These are phyloP conservation scores for Corymbia maculata DNA, from an alignment of 345 rosid genomes.

Conservation along the genomic window DNA sequence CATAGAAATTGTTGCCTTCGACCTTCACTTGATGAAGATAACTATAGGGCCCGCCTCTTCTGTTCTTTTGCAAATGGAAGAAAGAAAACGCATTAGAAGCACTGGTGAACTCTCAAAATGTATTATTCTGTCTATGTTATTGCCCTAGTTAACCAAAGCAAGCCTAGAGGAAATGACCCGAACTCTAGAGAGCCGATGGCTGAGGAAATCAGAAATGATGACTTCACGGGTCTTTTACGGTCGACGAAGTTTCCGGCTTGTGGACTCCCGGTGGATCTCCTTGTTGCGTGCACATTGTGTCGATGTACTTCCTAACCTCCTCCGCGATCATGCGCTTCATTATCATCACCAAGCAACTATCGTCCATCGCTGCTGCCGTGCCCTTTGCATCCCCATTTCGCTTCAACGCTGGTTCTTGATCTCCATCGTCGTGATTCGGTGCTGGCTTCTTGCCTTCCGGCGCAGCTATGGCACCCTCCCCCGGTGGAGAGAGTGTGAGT, in stretches of 20 bases:
- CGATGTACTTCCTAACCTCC: constrained; percentile 43
- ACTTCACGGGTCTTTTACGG: background rate
- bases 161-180: background rate
- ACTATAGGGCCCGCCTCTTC: background rate
- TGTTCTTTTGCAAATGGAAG: background rate
- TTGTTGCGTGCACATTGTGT: constrained; percentile 13
- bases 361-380: constrained; percentile 1
- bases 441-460: background rate
- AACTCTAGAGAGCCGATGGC: background rate
- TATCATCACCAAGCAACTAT: constrained; percentile 23
- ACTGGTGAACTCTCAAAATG: background rate
- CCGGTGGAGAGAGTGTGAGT: constrained; percentile 40
- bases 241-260: background rate
- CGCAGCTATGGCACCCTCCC: constrained; percentile 2
- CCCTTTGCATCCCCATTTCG: background rate
- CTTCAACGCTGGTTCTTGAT: background rate
- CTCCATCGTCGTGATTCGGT: background rate
- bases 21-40: background rate
- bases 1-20: background rate
- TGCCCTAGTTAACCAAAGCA: background rate
- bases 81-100: background rate
- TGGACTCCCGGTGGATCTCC: background rate
- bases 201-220: background rate
- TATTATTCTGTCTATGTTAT: background rate
- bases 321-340: constrained; percentile 42